Conservation (phyloP, 129 eudicot species). For the Pseudognaphalium luteoalbum region DNA sequence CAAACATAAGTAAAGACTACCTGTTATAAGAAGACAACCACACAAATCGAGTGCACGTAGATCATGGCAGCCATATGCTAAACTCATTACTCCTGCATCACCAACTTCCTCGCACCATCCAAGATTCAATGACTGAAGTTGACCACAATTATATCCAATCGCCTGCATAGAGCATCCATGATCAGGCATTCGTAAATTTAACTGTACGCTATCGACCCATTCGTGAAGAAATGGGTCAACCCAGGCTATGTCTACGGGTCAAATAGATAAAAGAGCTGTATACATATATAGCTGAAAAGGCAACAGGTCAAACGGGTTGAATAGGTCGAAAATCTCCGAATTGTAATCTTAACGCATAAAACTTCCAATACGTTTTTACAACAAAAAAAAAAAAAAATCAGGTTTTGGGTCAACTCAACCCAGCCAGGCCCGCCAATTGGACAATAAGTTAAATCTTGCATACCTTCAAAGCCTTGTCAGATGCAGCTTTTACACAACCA, state of each 20-base stretch:
- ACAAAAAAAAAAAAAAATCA: background rate
- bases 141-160: slow-evolving; percentile 66
- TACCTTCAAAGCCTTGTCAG: slow-evolving; percentile 85
- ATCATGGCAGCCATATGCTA: slow-evolving; percentile 89
- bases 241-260: background rate
- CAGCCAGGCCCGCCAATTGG: background rate
- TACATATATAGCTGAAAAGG: too few relatives aligned
- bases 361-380: background rate
- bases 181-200: background rate
- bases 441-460: background rate
- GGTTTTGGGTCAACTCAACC: background rate
- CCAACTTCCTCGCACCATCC: slow-evolving; percentile 96
- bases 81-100: slow-evolving; percentile 80
- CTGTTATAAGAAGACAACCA: slow-evolving; percentile 93
- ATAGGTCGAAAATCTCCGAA: too few relatives aligned
- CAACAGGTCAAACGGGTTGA: too few relatives aligned
- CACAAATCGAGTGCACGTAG: slow-evolving; percentile 82
- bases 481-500: slow-evolving; percentile 89
- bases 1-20: slow-evolving; percentile 25
- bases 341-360: background rate
- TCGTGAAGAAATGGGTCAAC: background rate
- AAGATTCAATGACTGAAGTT: slow-evolving; percentile 67
- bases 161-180: slow-evolving; percentile 51
- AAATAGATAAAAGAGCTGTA: too few relatives aligned
- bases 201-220: background rate